Percentiles rank a stretch among this genome's conserved stretches.
phyloP scores from a whole-genome alignment of 805 yeast genomes.

The Pichia ethanolica region DNA sequence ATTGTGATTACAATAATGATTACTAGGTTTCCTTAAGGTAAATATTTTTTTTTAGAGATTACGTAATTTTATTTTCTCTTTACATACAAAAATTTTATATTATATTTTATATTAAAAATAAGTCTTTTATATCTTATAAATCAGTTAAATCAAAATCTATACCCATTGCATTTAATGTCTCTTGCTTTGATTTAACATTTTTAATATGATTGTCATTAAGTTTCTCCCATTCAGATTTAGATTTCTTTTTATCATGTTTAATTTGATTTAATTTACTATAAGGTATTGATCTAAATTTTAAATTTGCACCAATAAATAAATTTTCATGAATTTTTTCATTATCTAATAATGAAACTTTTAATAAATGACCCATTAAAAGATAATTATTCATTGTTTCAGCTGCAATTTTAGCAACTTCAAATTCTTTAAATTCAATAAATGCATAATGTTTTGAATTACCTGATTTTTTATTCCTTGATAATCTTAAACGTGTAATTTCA shows the following conservation, averaged over 20 bases:
- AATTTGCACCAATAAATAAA: constrained; percentile 51
- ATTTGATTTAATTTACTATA: constrained; percentile 47
- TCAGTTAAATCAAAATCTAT: constrained; percentile 39
- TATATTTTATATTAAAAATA: too few relatives aligned
- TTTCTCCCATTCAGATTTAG: constrained; percentile 48
- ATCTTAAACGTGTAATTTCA: constrained; percentile 62
- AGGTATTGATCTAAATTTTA: constrained; percentile 50
- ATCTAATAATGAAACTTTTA: constrained; percentile 54
- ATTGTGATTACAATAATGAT: too few relatives aligned
- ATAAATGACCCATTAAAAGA: constrained; percentile 76
- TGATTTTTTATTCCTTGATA: constrained; percentile 83
- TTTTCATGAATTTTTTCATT: constrained; percentile 48
- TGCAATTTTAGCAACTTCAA: constrained; percentile 78
- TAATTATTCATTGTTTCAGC: constrained; percentile 96
- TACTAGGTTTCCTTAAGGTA: too few relatives aligned
- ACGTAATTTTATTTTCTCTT: too few relatives aligned
- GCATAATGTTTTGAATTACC: constrained; percentile 91
- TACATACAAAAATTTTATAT: too few relatives aligned
- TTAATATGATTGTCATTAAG: constrained; percentile 40
- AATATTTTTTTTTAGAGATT: too few relatives aligned
- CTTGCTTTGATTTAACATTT: constrained; percentile 37
- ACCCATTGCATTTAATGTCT: constrained; percentile 47
- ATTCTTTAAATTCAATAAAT: constrained; percentile 71
- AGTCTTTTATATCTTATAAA: constrained; percentile 9
- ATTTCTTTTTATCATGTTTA: constrained; percentile 50